These are phyloP conservation scores for Tagetes patula DNA, from an alignment of 129 eudicot genomes.

Conservation along the genomic window DNA sequence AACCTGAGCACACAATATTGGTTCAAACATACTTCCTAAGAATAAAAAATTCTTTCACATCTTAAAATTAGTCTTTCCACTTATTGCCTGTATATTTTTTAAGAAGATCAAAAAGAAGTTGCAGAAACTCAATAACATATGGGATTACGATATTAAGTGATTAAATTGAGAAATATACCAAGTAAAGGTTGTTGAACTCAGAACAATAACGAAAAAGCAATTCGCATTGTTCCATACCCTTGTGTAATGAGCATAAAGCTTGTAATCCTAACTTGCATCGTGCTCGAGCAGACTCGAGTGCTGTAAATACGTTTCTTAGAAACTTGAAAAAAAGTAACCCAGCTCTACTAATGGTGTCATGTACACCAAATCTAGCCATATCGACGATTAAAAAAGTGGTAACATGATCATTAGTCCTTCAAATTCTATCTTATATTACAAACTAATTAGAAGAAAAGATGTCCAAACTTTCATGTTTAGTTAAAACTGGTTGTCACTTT, in stretches of 20 bases:
- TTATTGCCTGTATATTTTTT: slow-evolving; percentile 33
- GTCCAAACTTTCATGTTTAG: not conserved
- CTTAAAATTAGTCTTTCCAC: slow-evolving; percentile 38
- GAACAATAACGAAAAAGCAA: slow-evolving; percentile 37
- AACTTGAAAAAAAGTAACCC: not conserved
- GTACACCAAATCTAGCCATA: not conserved
- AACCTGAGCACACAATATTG: slow-evolving; percentile 37
- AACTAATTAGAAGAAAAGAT: not conserved
- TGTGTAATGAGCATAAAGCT: slow-evolving; percentile 28
- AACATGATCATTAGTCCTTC: not conserved
- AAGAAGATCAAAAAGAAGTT: not conserved
- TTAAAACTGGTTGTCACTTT: no score
- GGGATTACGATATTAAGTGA: not conserved
- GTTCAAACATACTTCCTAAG: slow-evolving; percentile 33
- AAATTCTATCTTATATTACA: not conserved
- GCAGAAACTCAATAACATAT: not conserved
- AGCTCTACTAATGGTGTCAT: not conserved
- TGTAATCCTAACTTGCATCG: slow-evolving; percentile 39
- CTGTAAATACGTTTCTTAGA: slow-evolving; percentile 26
- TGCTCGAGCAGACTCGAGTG: slow-evolving; percentile 41
- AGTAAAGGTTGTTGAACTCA: slow-evolving; percentile 43
- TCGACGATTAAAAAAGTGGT: not conserved
- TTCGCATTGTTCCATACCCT: slow-evolving; percentile 30
- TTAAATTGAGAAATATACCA: slow-evolving; percentile 14
- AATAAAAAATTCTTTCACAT: slow-evolving; percentile 36